phyloP scores from a whole-genome alignment of 2,329 filamentous ascomycete genomes.

The Colletotrichum lentis region DNA sequence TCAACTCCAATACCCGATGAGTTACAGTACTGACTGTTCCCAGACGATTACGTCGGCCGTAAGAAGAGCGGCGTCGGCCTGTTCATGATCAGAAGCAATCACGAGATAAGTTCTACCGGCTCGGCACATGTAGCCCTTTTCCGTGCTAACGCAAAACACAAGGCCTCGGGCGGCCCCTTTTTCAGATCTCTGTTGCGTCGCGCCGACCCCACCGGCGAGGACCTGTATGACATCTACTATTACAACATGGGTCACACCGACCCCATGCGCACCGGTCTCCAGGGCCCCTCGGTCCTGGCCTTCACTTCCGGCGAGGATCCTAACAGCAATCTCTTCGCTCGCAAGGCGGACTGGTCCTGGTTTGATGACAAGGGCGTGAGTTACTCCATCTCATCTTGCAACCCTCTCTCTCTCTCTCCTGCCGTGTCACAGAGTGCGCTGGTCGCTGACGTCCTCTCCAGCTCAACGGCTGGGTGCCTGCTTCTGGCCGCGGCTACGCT shows the following conservation, averaged over 20 bases:
- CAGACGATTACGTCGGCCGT: constrained; percentile 51
- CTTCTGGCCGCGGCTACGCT: constrained; percentile 43
- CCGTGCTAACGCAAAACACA: constrained; percentile 32
- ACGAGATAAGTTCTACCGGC: constrained; percentile 5
- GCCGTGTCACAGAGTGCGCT: not conserved
- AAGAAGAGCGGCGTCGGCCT: constrained; percentile 48
- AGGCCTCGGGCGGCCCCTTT: constrained; percentile 51
- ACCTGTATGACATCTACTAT: constrained; percentile 55
- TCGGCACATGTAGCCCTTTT: not conserved
- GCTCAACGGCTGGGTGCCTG: constrained; percentile 46
- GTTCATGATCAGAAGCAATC: constrained; percentile 46
- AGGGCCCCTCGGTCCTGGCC: constrained; percentile 51
- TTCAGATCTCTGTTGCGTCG: constrained; percentile 52
- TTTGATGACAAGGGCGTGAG: constrained; percentile 45
- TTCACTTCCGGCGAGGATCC: constrained; percentile 51
- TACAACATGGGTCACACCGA: constrained; percentile 56
- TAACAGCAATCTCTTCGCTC: constrained; percentile 48
- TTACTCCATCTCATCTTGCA: not conserved
- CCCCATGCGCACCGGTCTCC: constrained; percentile 51
- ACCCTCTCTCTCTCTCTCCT: too few relatives aligned
- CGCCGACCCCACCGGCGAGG: constrained; percentile 47
- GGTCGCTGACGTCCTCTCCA: constrained; percentile 16
- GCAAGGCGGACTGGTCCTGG: constrained; percentile 49
- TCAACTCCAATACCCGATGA: not conserved
- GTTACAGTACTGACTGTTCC: constrained; percentile 42